Evolutionary conservation across 1,284 basidiomycete genomes (phyloP), one percentile per base, ranked within the genome.

Genomic region (Ceratobasidium sp.): DNA sequence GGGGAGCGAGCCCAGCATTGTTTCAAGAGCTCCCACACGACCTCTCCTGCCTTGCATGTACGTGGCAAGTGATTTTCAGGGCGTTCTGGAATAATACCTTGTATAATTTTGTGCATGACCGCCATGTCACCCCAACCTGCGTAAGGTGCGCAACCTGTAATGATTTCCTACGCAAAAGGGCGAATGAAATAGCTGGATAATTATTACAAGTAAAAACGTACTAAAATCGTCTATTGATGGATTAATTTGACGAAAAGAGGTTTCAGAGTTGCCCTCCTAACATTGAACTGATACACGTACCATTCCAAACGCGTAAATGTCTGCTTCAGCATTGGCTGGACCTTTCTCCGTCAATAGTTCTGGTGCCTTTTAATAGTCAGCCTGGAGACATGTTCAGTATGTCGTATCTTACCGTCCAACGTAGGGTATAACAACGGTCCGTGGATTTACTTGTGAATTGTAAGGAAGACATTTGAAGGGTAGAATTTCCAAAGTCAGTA

Each of bases 161-260:
- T 47, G 13, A 28, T 43, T 63, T 63, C 59, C 59, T 63, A n/a
- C n/a, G n/a, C n/a, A n/a, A n/a, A n/a, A n/a, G n/a, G n/a, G 13
- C 23, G 23, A 3, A 11, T 7, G 46, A 8, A 49, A 18, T 8
- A n/a, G n/a, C n/a, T 32, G 18, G 7, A 44, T 44, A 14, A 3
- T n/a, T 6, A 30, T 7, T 58, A n/a, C 14, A 32, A 9, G 9
- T 14, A n/a, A n/a, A n/a, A n/a, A n/a, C n/a, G n/a, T n/a, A 46
- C 43, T 44, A 63, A 26, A 16, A 63, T 46, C 14, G 59, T 49
- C 41, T 63, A n/a, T 26, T n/a, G 41, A 49, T 23, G n/a, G n/a
- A n/a, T n/a, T n/a, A n/a, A n/a, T n/a, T n/a, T n/a, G n/a, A n/a
- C 30, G 2, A n/a, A n/a, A n/a, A n/a, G n/a, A n/a, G n/a, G n/a